A percentile compares a stretch with the other conserved stretches of the same genome.
phyloP scores from a whole-genome alignment of 768 basidiomycete genomes.

The Tulasnella sp. region DNA sequence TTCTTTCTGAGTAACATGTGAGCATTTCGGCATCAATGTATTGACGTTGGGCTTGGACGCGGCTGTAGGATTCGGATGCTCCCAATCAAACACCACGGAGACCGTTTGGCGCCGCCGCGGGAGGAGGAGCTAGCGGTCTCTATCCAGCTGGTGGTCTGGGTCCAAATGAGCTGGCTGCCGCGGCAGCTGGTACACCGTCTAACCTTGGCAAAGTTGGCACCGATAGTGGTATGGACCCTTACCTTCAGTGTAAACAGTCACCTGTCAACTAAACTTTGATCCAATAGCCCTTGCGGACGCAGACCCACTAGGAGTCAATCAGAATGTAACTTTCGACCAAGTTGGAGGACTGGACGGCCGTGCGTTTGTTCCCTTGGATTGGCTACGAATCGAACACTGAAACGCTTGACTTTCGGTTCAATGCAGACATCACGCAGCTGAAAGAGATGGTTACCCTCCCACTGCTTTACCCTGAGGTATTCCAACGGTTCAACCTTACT shows the following conservation, averaged over 20 bases:
- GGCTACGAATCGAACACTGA: not conserved
- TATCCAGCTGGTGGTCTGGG: slow-evolving; percentile 17
- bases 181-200: slow-evolving; percentile 62
- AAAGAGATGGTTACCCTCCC: slow-evolving; percentile 99
- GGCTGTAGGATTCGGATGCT: slow-evolving; percentile 51
- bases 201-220: slow-evolving; percentile 80
- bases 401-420: slow-evolving; percentile 3
- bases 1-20: too few species aligned
- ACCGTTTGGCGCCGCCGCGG: slow-evolving; percentile 35
- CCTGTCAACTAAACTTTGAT: slow-evolving; percentile 17
- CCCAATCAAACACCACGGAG: slow-evolving; percentile 60
- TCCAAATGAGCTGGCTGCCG: slow-evolving; percentile 48
- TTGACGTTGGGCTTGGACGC: not conserved
- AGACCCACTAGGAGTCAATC: slow-evolving; percentile 89
- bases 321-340: slow-evolving; percentile 90
- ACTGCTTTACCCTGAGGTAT: slow-evolving; percentile 90
- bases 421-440: slow-evolving; percentile 79
- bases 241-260: slow-evolving; percentile 8
- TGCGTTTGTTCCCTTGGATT: slow-evolving; percentile 29
- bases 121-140: slow-evolving; percentile 41
- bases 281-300: slow-evolving; percentile 74
- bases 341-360: slow-evolving; percentile 94
- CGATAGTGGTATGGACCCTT: slow-evolving; percentile 34
- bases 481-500: slow-evolving; percentile 85
- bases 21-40: not conserved